Evolutionary conservation across 805 yeast species (phyloP), one percentile per base, ranked within the genome.

Genomic region (Hemisphaericaspora nanyangensis): DNA sequence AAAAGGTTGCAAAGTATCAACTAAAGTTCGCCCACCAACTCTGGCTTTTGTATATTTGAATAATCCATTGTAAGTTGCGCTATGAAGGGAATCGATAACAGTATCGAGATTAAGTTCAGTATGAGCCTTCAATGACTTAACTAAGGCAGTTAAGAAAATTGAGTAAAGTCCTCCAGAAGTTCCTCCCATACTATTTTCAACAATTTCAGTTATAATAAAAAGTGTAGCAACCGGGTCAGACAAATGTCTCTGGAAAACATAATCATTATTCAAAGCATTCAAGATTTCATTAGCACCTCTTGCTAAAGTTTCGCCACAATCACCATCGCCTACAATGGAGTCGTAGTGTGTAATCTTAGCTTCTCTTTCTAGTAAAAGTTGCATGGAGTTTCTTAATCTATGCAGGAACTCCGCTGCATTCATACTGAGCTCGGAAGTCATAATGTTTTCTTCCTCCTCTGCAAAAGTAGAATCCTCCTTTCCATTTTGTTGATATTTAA

Each of bases 111-210:
- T 49, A 20, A 58, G 38, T 20, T 80, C 74, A 27, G 73, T 68
- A 20, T 39, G 34, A 19, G 51, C 46, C 44, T 68, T 66, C 35
- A 77, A 54, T 34, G 70, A 52, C 42, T 72, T 66, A 1, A 86
- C 83, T 44, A 90, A 72, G 1, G 95, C 87, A 26, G 95, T 79
- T 45, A 91, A 68, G 62, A 71, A 86, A 40, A 90, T 91, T 3
- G 95, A 85, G 60, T 90, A 90, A 28, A 90, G 62, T 1, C 96
- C 97, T 38, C 98, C 98, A 1, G 95, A 85, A 0, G 98, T 91
- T 36, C 98, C 98, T 38, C 97, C 98, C 97, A 91, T 91, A n/a
- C 79, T 79, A 40, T 79, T 79, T 57, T 90, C 97, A 26, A 90
- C 88, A 16, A 84, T 60, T 40, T 88, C 95, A 3, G 96, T 85